Base-by-base conservation (phyloP, 2,329 filamentous ascomycete species). In the Tolypocladium paradoxum region DNA sequence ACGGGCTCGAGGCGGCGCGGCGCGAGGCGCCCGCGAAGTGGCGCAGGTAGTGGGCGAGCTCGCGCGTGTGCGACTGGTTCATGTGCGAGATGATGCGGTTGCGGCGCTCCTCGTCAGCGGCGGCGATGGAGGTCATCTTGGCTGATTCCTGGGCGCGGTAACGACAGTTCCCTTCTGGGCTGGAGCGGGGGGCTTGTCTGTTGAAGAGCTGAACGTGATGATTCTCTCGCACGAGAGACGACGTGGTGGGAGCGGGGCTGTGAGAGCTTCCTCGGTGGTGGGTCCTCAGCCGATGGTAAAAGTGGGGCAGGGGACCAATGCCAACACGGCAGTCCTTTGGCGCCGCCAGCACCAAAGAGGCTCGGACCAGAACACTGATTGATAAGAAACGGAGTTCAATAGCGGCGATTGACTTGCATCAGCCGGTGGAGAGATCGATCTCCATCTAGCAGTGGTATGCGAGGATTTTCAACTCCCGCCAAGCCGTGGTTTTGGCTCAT, bases 1-100 rank as follows among this genome's bases (percentile, higher is more conserved):
- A 71, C 54, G 79, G 71, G 49, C 52, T 48, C 29, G 85, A 78
- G 49, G 77, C 71, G 16, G 53, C 52, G 55, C 71, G 68, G 8
- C 76, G 63, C 18, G 83, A 78, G 46, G 88, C 73, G 18, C 74
- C 68, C 65, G 73, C 76, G 73, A 83, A 90, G 68, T 90, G 81
- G 58, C 83, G 83, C n/a, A 95, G 80, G 70, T 91, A 95, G 64
- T 86, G 78, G 54, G 79, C 73, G 49, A 96, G 82, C 54, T 89
- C 88, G 60, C 82, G 78, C 50, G 77, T 73, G 71, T 96, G 92
- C 68, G 92, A 87, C 45, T 75, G 74, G 72, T 96, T 96, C 88
- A 96, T 93, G 74, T 96, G 91, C 35, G 76, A 76, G 64, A 92
- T 80, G 67, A 74, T 73, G 60, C 70, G 68, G 38, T 60, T 58